Base-by-base conservation (phyloP, 2,329 filamentous ascomycete species). In the Neocatenulostroma microsporum region DNA sequence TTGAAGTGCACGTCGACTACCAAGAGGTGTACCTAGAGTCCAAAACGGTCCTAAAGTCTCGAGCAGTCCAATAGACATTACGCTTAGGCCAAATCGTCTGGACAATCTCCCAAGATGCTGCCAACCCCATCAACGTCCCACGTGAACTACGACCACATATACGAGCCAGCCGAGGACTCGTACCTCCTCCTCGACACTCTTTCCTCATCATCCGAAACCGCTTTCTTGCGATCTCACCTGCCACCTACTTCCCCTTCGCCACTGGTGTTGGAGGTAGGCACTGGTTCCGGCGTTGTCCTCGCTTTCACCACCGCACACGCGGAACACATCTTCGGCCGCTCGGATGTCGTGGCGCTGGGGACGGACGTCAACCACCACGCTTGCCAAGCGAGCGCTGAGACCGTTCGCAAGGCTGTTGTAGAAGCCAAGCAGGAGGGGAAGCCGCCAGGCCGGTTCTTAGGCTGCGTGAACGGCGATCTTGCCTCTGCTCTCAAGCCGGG, bases 141-240 rank as follows among this genome's bases (percentile, higher is more conserved):
- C 65, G 84, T 96, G 41, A 76, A 82, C 37, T 94, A 88, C 63
- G 76, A 84, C 60, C 78, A 82, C 37, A 80, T 96, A 50, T 98
- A 98, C 64, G 88, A 95, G 57, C 91, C 91, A 23, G 82, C 89
- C 9, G 91, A 98, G 63, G 91, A 98, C 67, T 95, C 88, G 4
- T 98, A 86, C 58, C 76, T 98, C 29, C 74, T 98, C 33, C 76
- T 98, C 20, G 89, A 98, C 64, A 94, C 88, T 0, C 73, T 98
- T 29, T 89, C 88, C 0, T 82, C 80, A 2, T 41, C 68, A 1
- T 59, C 73, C 2, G 86, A 94, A 62, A 75, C 69, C 3, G 49
- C 65, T 17, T 94, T 86, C 60, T 75, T 95, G 14, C 68, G 69
- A 13, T 40, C 62, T 4, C 75, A 74, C 28, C 93, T 94, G 56